A percentile compares a stretch with the other conserved stretches of the same genome.
phyloP scores from a whole-genome alignment of 163 green algal genomes.

The Chlamydomonas reinhardtii region DNA sequence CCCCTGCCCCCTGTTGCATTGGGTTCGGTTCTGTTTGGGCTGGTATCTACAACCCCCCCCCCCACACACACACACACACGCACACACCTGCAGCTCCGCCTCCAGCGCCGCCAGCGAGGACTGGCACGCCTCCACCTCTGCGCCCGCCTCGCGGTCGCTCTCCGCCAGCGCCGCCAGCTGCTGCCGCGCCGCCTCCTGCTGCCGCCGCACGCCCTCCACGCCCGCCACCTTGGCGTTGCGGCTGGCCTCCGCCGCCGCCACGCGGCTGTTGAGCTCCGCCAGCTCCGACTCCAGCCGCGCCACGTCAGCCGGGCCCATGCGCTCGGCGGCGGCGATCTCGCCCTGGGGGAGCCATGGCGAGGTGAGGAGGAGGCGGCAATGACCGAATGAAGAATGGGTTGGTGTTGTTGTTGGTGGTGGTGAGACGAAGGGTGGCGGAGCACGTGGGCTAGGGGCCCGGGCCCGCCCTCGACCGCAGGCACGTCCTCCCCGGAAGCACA shows the following conservation, averaged over 20 bases:
- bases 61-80: too few species aligned
- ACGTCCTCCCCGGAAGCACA: too few species aligned
- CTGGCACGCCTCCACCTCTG: constrained; percentile 34
- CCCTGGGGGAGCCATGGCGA: neutral
- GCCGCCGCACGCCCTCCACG: constrained; percentile 37
- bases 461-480: too few species aligned
- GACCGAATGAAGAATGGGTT: too few species aligned
- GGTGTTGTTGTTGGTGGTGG: too few species aligned
- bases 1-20: too few species aligned
- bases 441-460: too few species aligned
- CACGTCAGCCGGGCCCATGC: constrained; percentile 59
- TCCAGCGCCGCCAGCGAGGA: neutral
- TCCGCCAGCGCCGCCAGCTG: constrained; percentile 55
- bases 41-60: too few species aligned
- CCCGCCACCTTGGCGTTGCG: constrained; percentile 24
- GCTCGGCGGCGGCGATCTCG: constrained; percentile 44
- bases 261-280: constrained; percentile 31
- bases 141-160: constrained; percentile 14
- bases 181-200: constrained; percentile 30
- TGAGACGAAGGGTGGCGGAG: too few species aligned
- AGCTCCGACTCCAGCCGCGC: constrained; percentile 54
- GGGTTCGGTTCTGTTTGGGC: too few species aligned
- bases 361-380: too few species aligned
- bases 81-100: constrained; percentile 17
- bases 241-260: constrained; percentile 41